Evolutionary conservation across 2,329 filamentous ascomycete genomes (phyloP).

Genomic region (Epichloe sp.): DNA sequence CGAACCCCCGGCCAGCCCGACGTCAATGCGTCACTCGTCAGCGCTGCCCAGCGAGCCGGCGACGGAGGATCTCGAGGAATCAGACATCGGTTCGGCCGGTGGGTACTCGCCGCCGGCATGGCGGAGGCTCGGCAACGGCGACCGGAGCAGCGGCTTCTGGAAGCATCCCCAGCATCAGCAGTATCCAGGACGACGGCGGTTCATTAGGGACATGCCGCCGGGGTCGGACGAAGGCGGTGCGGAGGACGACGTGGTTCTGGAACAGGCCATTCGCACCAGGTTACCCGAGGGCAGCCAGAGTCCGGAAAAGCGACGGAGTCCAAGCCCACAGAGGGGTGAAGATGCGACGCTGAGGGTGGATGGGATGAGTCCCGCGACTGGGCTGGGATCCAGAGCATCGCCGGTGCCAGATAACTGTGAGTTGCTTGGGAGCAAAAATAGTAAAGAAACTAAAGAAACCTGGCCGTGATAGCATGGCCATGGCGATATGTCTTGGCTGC

Average conservation of each 20-base stretch:
- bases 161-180: slow-evolving; percentile 11
- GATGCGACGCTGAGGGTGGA: slow-evolving; percentile 26
- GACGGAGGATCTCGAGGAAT: slow-evolving; percentile 28
- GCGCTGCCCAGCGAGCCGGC: slow-evolving; percentile 21
- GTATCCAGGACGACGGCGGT: slow-evolving; percentile 1
- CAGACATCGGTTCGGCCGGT: slow-evolving; percentile 35
- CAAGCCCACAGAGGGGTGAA: slow-evolving; percentile 33
- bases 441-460: too few species aligned
- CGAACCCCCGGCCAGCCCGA: slow-evolving; percentile 34
- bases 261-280: slow-evolving; percentile 39
- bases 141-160: slow-evolving; percentile 47
- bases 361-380: slow-evolving; percentile 14
- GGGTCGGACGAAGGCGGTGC: slow-evolving; percentile 18
- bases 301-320: slow-evolving; percentile 35
- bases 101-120: slow-evolving; percentile 49
- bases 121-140: slow-evolving; percentile 47
- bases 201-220: slow-evolving; percentile 4
- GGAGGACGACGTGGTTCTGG: slow-evolving; percentile 29
- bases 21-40: slow-evolving; percentile 18
- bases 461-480: too few species aligned
- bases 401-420: slow-evolving; percentile 36
- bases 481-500: not conserved
- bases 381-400: slow-evolving; percentile 12
- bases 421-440: too few species aligned
- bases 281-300: slow-evolving; percentile 42